These are phyloP conservation scores for Neurospora sp. DNA, from an alignment of 495 filamentous ascomycete species.

Conservation along the genomic window DNA sequence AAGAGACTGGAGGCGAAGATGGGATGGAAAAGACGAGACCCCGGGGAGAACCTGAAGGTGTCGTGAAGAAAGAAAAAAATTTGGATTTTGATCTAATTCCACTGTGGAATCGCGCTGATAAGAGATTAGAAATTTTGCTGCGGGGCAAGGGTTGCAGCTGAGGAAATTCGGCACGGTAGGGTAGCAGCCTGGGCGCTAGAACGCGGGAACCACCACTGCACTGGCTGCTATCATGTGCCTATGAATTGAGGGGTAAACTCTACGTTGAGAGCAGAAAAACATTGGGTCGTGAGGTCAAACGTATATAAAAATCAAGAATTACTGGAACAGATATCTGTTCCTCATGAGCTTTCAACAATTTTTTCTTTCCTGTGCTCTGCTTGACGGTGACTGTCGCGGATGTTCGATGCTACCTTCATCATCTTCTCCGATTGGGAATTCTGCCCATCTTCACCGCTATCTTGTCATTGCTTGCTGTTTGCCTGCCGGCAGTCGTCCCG, in stretches of 20 bases:
- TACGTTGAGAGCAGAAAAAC: neutral
- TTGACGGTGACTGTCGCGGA: neutral
- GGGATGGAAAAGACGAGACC: neutral
- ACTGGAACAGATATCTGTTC: neutral
- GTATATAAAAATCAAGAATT: neutral
- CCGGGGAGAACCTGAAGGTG: conserved; percentile 3
- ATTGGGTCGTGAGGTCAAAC: neutral
- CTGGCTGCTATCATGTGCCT: neutral
- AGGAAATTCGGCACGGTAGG: neutral
- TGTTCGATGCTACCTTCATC: neutral
- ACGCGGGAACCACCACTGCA: neutral
- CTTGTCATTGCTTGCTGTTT: neutral
- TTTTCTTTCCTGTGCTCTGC: neutral
- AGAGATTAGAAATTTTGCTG: conserved; percentile 12
- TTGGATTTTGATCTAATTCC: conserved; percentile 18
- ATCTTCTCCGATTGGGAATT: neutral
- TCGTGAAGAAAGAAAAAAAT: conserved; percentile 10
- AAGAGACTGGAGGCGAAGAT: conserved; percentile 3
- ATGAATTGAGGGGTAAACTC: neutral
- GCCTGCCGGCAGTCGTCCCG: neutral
- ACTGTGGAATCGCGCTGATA: conserved; percentile 18
- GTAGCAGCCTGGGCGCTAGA: neutral
- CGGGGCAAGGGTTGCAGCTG: conserved; percentile 6
- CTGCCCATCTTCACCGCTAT: neutral
- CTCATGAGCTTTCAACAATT: neutral